Evolutionary conservation across 192 early-diverging fungal genomes (phyloP), one percentile per base, ranked within the genome.

Genomic region (Coemansia sp.): DNA sequence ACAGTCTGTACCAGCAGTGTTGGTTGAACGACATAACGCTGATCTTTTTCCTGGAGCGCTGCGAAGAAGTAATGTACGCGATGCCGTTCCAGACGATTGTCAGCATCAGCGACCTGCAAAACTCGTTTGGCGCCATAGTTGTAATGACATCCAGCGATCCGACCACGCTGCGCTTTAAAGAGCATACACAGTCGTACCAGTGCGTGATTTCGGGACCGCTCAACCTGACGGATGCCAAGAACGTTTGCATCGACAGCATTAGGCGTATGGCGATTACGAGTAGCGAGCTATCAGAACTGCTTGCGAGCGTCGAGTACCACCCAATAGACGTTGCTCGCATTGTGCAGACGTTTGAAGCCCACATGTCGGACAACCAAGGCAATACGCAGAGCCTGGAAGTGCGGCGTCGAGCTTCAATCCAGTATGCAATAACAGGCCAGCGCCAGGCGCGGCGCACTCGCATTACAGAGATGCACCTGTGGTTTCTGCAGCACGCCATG

Each of bases 401-500:
- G 17, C 25, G 5, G 2, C 51, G 51, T 8, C 21, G 22, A 12
- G 12, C 11, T 8, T 21, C 51, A 25, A 22, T 53, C 19, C 9
- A 12, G 21, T 25, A 37, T 4, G 57, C 52, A 6, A 68, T 74
- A 28, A 17, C 40, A 15, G 66, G 65, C 3, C 52, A 57, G 50
- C 17, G 38, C 21, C 28, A 60, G 38, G 22, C 50, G 34, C 62
- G 66, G 1, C 17, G 31, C 15, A 23, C 22, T 22, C 72, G 72
- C 0, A 46, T 69, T 12, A 31, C 66, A 4, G 52, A 68, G 11
- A 74, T 74, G 72, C 66, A 74, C 53, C 5, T 46, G 42, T 28
- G 54, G 7, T 74, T 65, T 22, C 4, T 65, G n/a, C n/a, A 53
- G 12, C n/a, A 61, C 0, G 14, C 28, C 22, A 15, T 69, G 0